These are phyloP conservation scores for Tanacetum coccineum DNA, from an alignment of 129 eudicot species.

Conservation along the genomic window DNA sequence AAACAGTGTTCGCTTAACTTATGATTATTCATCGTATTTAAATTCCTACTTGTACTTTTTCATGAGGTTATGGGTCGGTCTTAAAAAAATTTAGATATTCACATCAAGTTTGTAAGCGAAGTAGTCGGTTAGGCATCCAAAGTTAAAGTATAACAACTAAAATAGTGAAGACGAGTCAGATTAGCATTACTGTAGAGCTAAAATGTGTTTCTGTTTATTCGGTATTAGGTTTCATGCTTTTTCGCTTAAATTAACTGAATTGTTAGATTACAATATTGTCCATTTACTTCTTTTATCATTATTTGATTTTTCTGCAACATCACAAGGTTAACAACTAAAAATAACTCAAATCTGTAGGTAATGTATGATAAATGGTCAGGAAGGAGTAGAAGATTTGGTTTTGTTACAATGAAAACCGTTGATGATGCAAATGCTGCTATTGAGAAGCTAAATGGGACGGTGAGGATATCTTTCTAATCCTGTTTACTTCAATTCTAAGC, in stretches of 20 bases:
- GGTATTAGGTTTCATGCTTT: background rate
- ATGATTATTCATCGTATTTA: background rate
- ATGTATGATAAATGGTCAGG: slow-evolving; percentile 91
- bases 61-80: background rate
- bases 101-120: background rate
- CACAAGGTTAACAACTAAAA: slow-evolving; percentile 6
- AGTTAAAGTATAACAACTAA: background rate
- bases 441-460: slow-evolving; percentile 84
- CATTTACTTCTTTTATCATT: background rate
- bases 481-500: background rate
- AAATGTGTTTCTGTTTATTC: background rate
- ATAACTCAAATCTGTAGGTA: slow-evolving; percentile 40
- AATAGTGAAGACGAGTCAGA: background rate
- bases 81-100: background rate
- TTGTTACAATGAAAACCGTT: slow-evolving; percentile 85
- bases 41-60: background rate
- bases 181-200: background rate
- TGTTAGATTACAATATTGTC: background rate
- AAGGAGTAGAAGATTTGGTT: slow-evolving; percentile 86
- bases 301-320: background rate
- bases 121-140: background rate
- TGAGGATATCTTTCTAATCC: slow-evolving; percentile 26
- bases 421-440: slow-evolving; percentile 86
- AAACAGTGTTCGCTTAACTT: too few relatives aligned
- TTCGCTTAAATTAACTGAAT: background rate